Base-by-base conservation (phyloP, 768 basidiomycete genomes). In the Dentipellis fragilis region DNA sequence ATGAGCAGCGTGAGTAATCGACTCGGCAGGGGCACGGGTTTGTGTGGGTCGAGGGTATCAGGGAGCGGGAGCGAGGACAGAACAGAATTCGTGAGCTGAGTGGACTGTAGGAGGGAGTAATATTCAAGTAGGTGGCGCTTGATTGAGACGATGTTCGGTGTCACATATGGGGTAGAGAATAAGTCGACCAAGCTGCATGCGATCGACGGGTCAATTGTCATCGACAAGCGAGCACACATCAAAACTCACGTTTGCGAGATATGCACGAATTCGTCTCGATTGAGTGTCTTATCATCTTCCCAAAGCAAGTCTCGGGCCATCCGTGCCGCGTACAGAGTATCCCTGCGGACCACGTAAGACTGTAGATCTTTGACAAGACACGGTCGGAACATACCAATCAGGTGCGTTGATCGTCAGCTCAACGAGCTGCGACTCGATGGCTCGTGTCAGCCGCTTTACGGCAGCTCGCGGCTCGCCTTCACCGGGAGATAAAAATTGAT, bases 251-350 rank as follows among this genome's bases (percentile, higher is more conserved):
- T 93, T 68, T 99, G 96, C 12, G 89, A 89, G 55, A 96, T 78
- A 11, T 75, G 68, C 19, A 93, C 86, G 65, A 89, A 95, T 54
- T 96, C 84, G 49, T 85, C 81, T 48, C 95, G 79, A 51, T 82
- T 76, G 57, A 98, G 82, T 34, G 81, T 78, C 57, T 79, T 78
- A 57, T 92, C 86, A 57, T 82, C 77, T 63, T 86, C 85, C 92
- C 93, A 98, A n/a, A 99, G 74, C 39, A 99, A 71, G 65, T 96
- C 90, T 52, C 90, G 77, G 12, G 94, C 92, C 87, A 95, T 97
- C 55, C 89, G 83, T 7, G 93, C 93, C 37, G 82, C 83, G 68
- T 88, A 90, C 4, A 96, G 75, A 0, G 91, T 89, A 58, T 95
- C 89, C 93, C 92, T 96, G 60, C 19, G 22, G 29, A 29, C n/a